Base-by-base conservation (phyloP, 2,329 filamentous ascomycete species). In the Westerdykella sp. region DNA sequence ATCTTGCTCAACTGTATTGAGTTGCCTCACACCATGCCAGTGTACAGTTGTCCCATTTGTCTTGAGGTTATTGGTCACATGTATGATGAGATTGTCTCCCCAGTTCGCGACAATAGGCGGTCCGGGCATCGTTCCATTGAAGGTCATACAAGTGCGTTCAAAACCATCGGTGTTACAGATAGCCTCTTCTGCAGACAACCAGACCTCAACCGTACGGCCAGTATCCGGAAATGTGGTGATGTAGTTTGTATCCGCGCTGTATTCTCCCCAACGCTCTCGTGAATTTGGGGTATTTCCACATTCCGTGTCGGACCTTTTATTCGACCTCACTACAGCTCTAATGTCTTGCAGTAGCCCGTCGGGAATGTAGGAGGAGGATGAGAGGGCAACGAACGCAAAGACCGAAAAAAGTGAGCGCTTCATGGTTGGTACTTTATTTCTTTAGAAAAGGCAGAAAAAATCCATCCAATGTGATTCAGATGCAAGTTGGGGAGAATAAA, bases 151-250 rank as follows among this genome's bases (percentile, higher is more conserved):
- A 1, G 55, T 51, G 18, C 60, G 56, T 2, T 54, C 56, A 2
- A 79, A 77, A 15, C 80, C 79, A 55, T 83, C 80, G 0, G 78
- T 77, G 4, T 70, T 60, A 14, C 70, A 54, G 1, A 67, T 71
- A 0, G 62, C 62, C 30, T 73, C 69, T 4, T 62, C 65, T 25
- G 73, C 53, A 18, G 69, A 66, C 15, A 74, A 60, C 55, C 63
- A 69, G 48, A 73, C 74, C 42, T 69, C 68, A 10, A 79, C 67
- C 16, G 75, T 78, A 2, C 79, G 72, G 11, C 77, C 75, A 0
- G 79, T 81, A 28, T 67, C 62, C 1, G 78, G 77, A 23, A 65
- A 63, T 4, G 69, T 61, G 2, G 63, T 60, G 47, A 77, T 77
- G 37, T 77, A 77, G 57, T 80, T 76, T 42, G 72, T 76, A 4